These are phyloP conservation scores for Dactylellina parvicollis DNA, from an alignment of 2,329 filamentous ascomycete species.

Conservation along the genomic window DNA sequence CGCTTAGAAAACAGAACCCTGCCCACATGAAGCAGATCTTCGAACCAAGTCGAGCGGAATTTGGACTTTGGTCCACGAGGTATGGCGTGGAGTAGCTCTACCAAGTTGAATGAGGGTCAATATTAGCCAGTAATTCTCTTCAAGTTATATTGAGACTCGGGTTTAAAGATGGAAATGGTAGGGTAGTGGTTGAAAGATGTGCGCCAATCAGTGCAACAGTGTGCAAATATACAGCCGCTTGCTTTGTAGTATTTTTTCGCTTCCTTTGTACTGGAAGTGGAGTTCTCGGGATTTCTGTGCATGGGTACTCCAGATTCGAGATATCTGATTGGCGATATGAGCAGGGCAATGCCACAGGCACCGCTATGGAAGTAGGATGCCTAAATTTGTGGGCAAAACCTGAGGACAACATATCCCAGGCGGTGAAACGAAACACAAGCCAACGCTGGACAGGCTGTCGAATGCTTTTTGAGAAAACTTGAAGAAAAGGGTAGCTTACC, in stretches of 20 bases:
- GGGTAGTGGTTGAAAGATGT: neutral
- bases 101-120: neutral
- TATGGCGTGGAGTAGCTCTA: slow-evolving; percentile 79
- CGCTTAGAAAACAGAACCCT: slow-evolving; percentile 75
- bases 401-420: slow-evolving; percentile 3
- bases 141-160: slow-evolving; percentile 17
- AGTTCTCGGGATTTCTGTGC: slow-evolving; percentile 7
- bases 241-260: slow-evolving; percentile 33
- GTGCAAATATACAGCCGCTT: neutral
- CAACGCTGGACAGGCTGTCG: slow-evolving; percentile 5
- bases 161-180: neutral
- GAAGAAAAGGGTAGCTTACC: slow-evolving; percentile 59
- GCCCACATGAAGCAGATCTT: slow-evolving; percentile 86
- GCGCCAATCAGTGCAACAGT: slow-evolving; percentile 6
- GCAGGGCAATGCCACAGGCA: slow-evolving; percentile 3
- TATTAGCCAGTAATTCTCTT: slow-evolving; percentile 12
- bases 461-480: neutral
- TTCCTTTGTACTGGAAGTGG: slow-evolving; percentile 41
- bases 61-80: slow-evolving; percentile 74
- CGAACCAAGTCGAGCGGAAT: slow-evolving; percentile 75
- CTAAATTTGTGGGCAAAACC: slow-evolving; percentile 26
- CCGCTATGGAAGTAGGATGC: slow-evolving; percentile 32
- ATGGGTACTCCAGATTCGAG: slow-evolving; percentile 10
- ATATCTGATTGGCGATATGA: slow-evolving; percentile 15
- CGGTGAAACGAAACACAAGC: slow-evolving; percentile 39